Evolutionary conservation across 2,329 filamentous ascomycete species (phyloP).

Genomic region (Xylariaceae sp.): DNA sequence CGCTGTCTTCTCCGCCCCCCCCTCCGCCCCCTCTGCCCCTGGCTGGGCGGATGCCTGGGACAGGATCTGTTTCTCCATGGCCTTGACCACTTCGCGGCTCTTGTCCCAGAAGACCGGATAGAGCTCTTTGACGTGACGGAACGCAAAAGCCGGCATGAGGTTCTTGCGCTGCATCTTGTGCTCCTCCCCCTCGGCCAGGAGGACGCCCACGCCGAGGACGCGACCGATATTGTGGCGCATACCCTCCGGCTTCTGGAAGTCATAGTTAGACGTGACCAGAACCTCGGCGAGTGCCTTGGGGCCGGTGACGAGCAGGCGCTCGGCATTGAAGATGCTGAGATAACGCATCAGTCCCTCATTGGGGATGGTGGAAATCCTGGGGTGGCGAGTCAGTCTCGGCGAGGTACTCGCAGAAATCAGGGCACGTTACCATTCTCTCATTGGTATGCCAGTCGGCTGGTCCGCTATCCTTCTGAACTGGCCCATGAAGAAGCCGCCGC

Average conservation of each 20-base stretch:
- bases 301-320: slow-evolving; percentile 37
- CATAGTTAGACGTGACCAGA: slow-evolving; percentile 60
- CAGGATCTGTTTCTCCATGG: slow-evolving; percentile 48
- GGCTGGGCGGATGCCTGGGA: slow-evolving; percentile 23
- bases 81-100: slow-evolving; percentile 56
- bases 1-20: slow-evolving; percentile 26
- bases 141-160: slow-evolving; percentile 77
- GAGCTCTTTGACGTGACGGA: slow-evolving; percentile 75
- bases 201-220: slow-evolving; percentile 61
- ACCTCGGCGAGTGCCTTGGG: slow-evolving; percentile 64
- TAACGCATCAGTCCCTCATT: slow-evolving; percentile 66
- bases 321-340: slow-evolving; percentile 32
- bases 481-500: slow-evolving; percentile 39
- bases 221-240: slow-evolving; percentile 50
- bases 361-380: slow-evolving; percentile 52
- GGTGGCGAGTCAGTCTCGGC: slow-evolving; percentile 9
- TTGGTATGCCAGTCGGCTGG: slow-evolving; percentile 35
- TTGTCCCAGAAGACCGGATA: slow-evolving; percentile 83
- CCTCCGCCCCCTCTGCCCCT: slow-evolving; percentile 21
- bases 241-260: slow-evolving; percentile 56
- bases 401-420: not conserved
- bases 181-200: slow-evolving; percentile 84
- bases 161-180: slow-evolving; percentile 76
- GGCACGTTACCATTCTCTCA: slow-evolving; percentile 38
- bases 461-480: slow-evolving; percentile 34